Evolutionary conservation across 768 basidiomycete species (phyloP).

Genomic region (Mycena sanguinolenta): DNA sequence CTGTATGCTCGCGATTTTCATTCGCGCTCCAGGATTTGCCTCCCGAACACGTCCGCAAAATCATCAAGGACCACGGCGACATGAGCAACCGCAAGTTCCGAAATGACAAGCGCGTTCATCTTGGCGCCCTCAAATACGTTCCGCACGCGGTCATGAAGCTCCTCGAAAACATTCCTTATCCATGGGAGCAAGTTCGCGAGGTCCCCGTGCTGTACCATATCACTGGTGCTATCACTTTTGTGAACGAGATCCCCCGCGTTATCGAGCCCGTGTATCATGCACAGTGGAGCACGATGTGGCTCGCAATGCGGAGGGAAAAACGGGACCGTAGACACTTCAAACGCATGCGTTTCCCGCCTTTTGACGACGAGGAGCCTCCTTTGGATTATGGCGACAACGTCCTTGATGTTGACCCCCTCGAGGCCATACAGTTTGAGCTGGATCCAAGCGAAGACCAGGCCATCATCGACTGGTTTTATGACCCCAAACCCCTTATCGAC

Average conservation of each 20-base stretch:
- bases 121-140: slow-evolving; percentile 98
- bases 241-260: slow-evolving; percentile 97
- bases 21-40: slow-evolving; percentile 80
- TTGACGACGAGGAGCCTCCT: slow-evolving; percentile 99
- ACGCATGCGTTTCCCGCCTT: slow-evolving; percentile 99
- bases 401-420: slow-evolving; percentile 96
- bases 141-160: slow-evolving; percentile 99
- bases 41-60: slow-evolving; percentile 98
- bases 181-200: slow-evolving; percentile 99
- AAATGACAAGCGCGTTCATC: slow-evolving; percentile 99
- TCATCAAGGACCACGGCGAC: slow-evolving; percentile 99
- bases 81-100: slow-evolving; percentile 99
- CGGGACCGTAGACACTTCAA: slow-evolving; percentile 99
- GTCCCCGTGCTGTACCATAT: slow-evolving; percentile 99
- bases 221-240: slow-evolving; percentile 99
- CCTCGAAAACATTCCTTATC: slow-evolving; percentile 96
- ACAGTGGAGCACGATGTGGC: slow-evolving; percentile 99
- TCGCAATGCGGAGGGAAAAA: slow-evolving; percentile 99
- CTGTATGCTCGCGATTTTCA: slow-evolving; percentile 40
- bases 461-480: slow-evolving; percentile 98
- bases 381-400: slow-evolving; percentile 99
- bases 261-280: slow-evolving; percentile 99
- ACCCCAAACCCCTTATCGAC: slow-evolving; percentile 93
- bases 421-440: slow-evolving; percentile 96
- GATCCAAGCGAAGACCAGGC: slow-evolving; percentile 93